Evolutionary conservation across 345 rosid species (phyloP).

Genomic region (Eucalyptus virginea): DNA sequence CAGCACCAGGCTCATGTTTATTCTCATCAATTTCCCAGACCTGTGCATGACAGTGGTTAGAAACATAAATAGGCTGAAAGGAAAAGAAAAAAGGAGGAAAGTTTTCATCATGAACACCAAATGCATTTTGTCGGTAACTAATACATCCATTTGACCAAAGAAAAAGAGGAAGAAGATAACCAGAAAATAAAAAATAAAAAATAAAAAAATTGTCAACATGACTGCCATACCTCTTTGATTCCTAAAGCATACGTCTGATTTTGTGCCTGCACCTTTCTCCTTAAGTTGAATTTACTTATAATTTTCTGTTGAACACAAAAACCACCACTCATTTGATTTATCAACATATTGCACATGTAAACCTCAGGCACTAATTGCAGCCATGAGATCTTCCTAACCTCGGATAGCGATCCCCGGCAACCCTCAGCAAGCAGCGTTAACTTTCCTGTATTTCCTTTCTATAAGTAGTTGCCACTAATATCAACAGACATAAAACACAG

Average conservation of each 20-base stretch:
- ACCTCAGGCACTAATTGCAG: not conserved
- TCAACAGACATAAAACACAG: not conserved
- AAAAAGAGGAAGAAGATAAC: not conserved
- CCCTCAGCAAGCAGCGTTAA: conserved; percentile 86
- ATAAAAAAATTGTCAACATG: not conserved
- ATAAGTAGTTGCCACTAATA: not conserved
- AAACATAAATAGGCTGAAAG: not conserved
- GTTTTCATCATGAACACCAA: not conserved
- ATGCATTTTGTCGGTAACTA: not conserved
- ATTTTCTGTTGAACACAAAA: conserved; percentile 32
- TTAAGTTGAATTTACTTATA: conserved; percentile 52
- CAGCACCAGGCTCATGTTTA: conserved; percentile 78
- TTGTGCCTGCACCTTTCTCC: conserved; percentile 75
- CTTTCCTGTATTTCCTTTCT: conserved; percentile 36
- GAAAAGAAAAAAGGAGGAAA: not conserved
- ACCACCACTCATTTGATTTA: not conserved
- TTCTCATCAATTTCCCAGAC: conserved; percentile 92
- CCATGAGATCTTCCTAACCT: conserved; percentile 33
- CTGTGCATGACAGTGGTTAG: conserved; percentile 16
- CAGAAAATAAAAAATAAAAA: not conserved
- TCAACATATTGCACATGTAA: not conserved
- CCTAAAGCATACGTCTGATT: conserved; percentile 98
- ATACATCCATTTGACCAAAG: not conserved
- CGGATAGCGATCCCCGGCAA: conserved; percentile 93
- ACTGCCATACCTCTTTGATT: conserved; percentile 65